Conservation (phyloP, 768 basidiomycete genomes). For the Cystofilobasidium macerans region DNA sequence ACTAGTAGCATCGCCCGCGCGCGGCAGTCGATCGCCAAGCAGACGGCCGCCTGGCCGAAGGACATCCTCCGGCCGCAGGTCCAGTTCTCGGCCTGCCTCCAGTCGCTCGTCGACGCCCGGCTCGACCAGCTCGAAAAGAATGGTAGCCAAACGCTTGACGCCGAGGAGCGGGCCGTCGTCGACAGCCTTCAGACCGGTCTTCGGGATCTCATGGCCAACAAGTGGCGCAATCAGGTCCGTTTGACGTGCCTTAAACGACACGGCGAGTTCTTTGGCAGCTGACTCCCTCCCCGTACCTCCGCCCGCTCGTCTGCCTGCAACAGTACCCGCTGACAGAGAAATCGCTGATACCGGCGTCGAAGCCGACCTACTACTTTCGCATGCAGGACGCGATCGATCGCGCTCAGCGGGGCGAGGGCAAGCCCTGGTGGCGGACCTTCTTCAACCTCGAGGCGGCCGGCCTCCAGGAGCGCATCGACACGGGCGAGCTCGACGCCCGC, state of each 20-base stretch:
- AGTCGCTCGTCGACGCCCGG: constrained; percentile 3
- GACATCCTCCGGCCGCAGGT: constrained; percentile 4
- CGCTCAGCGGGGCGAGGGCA: constrained; percentile 3
- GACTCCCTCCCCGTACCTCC: not conserved
- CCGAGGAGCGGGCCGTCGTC: not conserved
- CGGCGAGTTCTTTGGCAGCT: not conserved
- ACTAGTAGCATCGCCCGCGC: not conserved
- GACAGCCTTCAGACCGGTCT: not conserved
- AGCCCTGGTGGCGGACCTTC: constrained; percentile 25
- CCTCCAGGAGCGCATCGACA: constrained; percentile 16
- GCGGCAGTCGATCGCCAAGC: not conserved
- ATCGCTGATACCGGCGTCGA: constrained; percentile 13
- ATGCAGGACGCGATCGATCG: constrained; percentile 13
- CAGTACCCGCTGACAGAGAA: constrained; percentile 18
- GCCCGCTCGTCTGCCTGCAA: not conserved
- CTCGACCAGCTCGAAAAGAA: not conserved
- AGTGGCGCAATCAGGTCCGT: not conserved
- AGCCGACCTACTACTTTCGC: constrained; percentile 19
- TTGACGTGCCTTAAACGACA: not conserved
- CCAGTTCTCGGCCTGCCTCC: constrained; percentile 1
- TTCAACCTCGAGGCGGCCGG: constrained; percentile 20
- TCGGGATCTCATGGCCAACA: not conserved
- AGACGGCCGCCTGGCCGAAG: not conserved
- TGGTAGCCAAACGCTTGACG: not conserved
- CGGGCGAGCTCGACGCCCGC: constrained; percentile 8